Conservation (phyloP, 176 grass and related monocot genomes). For the Tillandsia fasciculata region DNA sequence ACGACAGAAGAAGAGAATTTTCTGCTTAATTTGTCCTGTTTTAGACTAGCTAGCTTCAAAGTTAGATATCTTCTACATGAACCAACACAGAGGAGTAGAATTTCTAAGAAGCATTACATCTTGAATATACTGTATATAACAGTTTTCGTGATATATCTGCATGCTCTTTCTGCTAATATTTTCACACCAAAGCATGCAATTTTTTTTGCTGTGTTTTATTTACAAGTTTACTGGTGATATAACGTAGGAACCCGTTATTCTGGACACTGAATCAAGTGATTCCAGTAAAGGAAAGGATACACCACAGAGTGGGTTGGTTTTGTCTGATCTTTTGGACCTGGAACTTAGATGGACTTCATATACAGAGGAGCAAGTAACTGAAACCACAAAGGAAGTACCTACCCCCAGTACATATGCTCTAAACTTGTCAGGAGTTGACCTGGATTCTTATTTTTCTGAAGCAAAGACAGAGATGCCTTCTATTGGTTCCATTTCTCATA, state of each 20-base stretch:
- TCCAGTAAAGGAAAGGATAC: conserved; percentile 50
- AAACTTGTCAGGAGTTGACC: conserved; percentile 42
- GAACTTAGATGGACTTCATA: conserved; percentile 46
- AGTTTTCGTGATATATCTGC: not conserved
- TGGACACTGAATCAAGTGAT: conserved; percentile 41
- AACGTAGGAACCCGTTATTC: conserved; percentile 62
- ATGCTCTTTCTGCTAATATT: conserved; percentile 16
- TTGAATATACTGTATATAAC: too few relatives aligned
- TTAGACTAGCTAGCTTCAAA: too few relatives aligned
- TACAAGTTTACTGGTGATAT: not conserved
- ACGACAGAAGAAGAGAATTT: too few relatives aligned
- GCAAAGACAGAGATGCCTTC: conserved; percentile 36
- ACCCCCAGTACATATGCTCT: conserved; percentile 23
- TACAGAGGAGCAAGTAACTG: conserved; percentile 23
- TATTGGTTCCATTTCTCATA: conserved; percentile 16
- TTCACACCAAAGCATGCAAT: conserved; percentile 3
- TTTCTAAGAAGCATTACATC: too few relatives aligned
- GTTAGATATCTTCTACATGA: too few relatives aligned
- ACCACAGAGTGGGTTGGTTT: conserved; percentile 37
- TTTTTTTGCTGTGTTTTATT: conserved; percentile 4
- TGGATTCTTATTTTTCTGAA: conserved; percentile 52
- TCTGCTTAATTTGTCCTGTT: too few relatives aligned
- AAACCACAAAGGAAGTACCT: conserved; percentile 23
- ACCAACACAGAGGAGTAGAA: too few relatives aligned
- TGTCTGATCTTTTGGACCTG: conserved; percentile 83